phyloP scores from a whole-genome alignment of 192 early-diverging fungal species.

The Entomortierella beljakovae region DNA sequence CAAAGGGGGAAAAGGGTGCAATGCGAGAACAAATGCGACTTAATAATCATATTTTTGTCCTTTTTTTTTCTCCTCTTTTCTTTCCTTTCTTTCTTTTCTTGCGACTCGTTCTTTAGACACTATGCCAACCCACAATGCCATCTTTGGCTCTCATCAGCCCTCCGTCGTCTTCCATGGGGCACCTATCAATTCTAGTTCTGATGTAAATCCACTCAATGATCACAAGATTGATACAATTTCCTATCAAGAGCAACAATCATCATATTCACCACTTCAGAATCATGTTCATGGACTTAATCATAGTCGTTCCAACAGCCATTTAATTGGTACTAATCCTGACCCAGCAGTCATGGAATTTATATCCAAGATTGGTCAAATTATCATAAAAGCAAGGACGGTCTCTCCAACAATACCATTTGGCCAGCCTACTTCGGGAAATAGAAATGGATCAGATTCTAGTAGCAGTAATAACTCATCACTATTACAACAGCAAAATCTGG shows the following conservation, averaged over 20 bases:
- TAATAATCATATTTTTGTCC: neutral
- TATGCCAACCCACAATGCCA: constrained; percentile 36
- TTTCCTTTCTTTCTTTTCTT: neutral
- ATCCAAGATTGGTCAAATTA: constrained; percentile 51
- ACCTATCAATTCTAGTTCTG: neutral
- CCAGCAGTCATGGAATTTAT: constrained; percentile 52
- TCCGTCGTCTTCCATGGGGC: constrained; percentile 15
- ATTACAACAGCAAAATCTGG: constrained; percentile 30
- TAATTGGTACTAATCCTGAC: constrained; percentile 20
- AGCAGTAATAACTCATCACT: neutral
- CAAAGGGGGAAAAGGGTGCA: constrained; percentile 9
- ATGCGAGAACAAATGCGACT: neutral
- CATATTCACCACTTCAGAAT: neutral
- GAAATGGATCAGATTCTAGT: neutral
- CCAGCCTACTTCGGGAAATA: neutral
- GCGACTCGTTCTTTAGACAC: constrained; percentile 8
- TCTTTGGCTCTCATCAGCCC: constrained; percentile 16
- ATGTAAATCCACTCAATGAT: neutral
- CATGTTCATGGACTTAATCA: constrained; percentile 1
- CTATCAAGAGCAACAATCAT: constrained; percentile 9
- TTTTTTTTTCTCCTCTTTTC: neutral
- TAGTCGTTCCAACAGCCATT: neutral
- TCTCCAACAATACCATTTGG: constrained; percentile 8
- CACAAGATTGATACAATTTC: neutral
- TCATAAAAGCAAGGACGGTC: constrained; percentile 39